Evolutionary conservation across 148 eudicot genomes (phyloP), one percentile per base, ranked within the genome.

Genomic region (Simmondsia chinensis): DNA sequence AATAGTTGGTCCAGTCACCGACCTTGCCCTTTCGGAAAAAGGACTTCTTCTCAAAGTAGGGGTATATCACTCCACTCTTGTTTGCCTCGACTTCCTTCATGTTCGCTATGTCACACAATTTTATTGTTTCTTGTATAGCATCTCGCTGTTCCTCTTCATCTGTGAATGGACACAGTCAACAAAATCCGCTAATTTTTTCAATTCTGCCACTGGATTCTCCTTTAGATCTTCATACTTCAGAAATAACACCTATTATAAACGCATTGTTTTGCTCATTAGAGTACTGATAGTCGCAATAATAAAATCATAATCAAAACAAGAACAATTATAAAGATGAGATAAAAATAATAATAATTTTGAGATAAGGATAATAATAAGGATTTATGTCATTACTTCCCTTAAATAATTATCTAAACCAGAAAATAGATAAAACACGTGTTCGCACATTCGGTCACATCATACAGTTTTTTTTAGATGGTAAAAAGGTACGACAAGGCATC

Each of bases 201-300:
- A 3, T 7, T 54, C 22, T 11, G 10, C 14, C 11, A 12, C 17
- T 3, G 38, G 51, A 27, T 61, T 60, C 1, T 54, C 48, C 13
- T 53, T 61, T 37, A 61, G 2, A 7, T 61, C 66, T 14, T 61
- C 54, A 28, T 61, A 61, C 23, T 36, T 61, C 5, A 61, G 34
- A 17, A 64, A 61, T 35, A 61, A 30, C 25, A 61, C 46, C 40
- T 61, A n/a, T n/a, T n/a, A n/a, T n/a, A n/a, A n/a, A n/a, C n/a
- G n/a, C n/a, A n/a, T n/a, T n/a, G n/a, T n/a, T n/a, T n/a, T n/a
- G n/a, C n/a, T n/a, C n/a, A n/a, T n/a, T n/a, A n/a, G n/a, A n/a
- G n/a, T n/a, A n/a, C n/a, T n/a, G n/a, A n/a, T n/a, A n/a, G n/a
- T n/a, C n/a, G n/a, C n/a, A n/a, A n/a, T n/a, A n/a, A n/a, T n/a